Conservation (phyloP, 768 basidiomycete species). For the Boletus subparvulus region DNA sequence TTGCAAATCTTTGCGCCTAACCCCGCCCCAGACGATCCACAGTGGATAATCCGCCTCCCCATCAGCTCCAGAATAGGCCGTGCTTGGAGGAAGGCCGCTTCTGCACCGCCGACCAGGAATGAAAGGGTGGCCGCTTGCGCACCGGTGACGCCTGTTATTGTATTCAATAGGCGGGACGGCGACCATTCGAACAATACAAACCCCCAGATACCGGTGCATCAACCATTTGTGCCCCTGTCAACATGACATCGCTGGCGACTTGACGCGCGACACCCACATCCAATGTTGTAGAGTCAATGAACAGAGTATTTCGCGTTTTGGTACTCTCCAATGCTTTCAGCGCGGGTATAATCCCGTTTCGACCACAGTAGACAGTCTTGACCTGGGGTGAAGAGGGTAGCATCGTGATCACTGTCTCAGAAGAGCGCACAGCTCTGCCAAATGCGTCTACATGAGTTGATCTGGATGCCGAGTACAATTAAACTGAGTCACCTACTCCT, state of each 20-base stretch:
- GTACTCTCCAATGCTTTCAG: slow-evolving; percentile 47
- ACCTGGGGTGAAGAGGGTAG: slow-evolving; percentile 92
- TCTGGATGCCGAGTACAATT: neutral
- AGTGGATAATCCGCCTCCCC: slow-evolving; percentile 82
- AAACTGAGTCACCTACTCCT: slow-evolving; percentile 55
- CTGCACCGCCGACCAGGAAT: slow-evolving; percentile 86
- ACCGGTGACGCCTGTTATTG: slow-evolving; percentile 67
- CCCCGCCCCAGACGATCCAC: slow-evolving; percentile 79
- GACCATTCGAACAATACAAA: slow-evolving; percentile 33
- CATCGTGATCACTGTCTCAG: slow-evolving; percentile 81
- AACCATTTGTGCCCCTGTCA: slow-evolving; percentile 69
- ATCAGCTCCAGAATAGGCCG: slow-evolving; percentile 64
- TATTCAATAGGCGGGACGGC: slow-evolving; percentile 2
- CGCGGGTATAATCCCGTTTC: slow-evolving; percentile 62
- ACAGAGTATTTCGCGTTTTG: slow-evolving; percentile 50
- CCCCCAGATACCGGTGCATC: slow-evolving; percentile 96
- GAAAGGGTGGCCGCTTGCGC: slow-evolving; percentile 86
- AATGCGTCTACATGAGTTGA: slow-evolving; percentile 13
- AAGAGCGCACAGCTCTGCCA: slow-evolving; percentile 59
- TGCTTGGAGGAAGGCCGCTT: slow-evolving; percentile 54
- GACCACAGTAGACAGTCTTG: slow-evolving; percentile 63
- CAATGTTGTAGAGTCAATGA: slow-evolving; percentile 90
- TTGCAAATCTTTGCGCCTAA: slow-evolving; percentile 91
- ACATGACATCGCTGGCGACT: slow-evolving; percentile 55
- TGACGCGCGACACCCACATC: slow-evolving; percentile 73